Percentiles rank a stretch among this genome's conserved stretches.
phyloP scores from a whole-genome alignment of 164 flowering plant species.

The Cinnamomum chago region DNA sequence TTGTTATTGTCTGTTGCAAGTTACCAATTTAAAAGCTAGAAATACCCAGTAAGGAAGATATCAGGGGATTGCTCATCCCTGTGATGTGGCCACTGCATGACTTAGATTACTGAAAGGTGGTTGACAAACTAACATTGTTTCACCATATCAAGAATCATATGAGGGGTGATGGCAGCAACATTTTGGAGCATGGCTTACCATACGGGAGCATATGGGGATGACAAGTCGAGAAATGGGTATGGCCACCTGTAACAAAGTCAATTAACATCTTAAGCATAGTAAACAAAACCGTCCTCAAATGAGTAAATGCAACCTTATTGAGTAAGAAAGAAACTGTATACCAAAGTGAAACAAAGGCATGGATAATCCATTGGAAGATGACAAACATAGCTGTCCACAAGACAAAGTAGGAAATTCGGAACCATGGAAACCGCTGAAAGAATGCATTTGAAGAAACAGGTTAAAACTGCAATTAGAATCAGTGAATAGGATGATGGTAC shows the following conservation, averaged over 20 bases:
- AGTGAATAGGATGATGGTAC: background rate
- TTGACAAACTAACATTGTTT: background rate
- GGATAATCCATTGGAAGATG: conserved; percentile 84
- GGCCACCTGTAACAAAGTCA: conserved; percentile 44
- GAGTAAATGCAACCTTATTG: background rate
- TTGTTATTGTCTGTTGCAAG: background rate
- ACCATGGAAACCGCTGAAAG: conserved; percentile 76
- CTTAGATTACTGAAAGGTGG: background rate
- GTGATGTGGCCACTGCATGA: background rate
- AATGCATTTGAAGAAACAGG: background rate
- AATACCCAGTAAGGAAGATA: background rate
- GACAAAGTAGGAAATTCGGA: conserved; percentile 76
- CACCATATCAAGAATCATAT: background rate
- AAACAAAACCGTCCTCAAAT: background rate
- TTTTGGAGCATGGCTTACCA: conserved; percentile 28
- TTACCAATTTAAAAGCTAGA: background rate
- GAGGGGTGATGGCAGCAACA: background rate
- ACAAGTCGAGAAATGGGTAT: conserved; percentile 61
- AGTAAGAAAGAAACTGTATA: conserved; percentile 18
- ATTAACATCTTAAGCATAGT: background rate
- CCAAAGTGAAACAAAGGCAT: conserved; percentile 61
- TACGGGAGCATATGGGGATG: conserved; percentile 55
- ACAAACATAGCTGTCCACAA: conserved; percentile 66
- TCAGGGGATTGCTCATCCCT: background rate
- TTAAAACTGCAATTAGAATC: background rate